Conservation (phyloP, 495 filamentous ascomycete genomes). For the Penicillium atrosanguineum region DNA sequence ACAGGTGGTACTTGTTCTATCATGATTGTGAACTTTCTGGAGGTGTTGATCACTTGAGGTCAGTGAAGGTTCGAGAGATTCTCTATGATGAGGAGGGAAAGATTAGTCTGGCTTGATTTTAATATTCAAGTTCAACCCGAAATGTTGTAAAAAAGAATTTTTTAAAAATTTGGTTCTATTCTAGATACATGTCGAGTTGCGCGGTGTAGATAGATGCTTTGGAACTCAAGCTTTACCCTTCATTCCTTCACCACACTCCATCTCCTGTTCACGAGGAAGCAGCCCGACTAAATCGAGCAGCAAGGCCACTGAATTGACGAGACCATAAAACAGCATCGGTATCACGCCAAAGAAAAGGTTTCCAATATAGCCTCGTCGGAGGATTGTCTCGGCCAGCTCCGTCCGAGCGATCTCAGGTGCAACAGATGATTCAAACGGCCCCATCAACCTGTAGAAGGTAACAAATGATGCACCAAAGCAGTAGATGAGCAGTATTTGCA, state of each 20-base stretch:
- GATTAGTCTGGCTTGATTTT: conserved; percentile 38
- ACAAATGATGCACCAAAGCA: conserved; percentile 18
- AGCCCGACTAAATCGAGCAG: conserved; percentile 8
- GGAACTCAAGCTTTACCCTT: not conserved
- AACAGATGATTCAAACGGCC: conserved; percentile 14
- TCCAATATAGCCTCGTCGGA: conserved; percentile 8
- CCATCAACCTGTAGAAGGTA: conserved; percentile 13
- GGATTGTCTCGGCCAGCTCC: conserved; percentile 13
- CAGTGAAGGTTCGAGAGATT: conserved; percentile 70
- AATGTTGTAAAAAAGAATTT: no score
- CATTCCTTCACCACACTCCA: not conserved
- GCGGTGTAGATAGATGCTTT: not conserved
- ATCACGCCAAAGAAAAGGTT: conserved; percentile 15
- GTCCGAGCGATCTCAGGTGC: conserved; percentile 14
- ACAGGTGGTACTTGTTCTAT: conserved; percentile 69
- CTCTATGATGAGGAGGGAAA: conserved; percentile 63
- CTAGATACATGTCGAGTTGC: no score
- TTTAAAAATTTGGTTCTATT: no score
- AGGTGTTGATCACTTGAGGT: conserved; percentile 63
- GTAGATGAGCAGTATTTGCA: conserved; percentile 9
- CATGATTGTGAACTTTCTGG: conserved; percentile 64
- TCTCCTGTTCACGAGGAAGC: not conserved
- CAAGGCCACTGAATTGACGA: conserved; percentile 11
- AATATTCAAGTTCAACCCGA: not conserved
- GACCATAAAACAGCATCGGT: conserved; percentile 15